Evolutionary conservation across 2,329 filamentous ascomycete genomes (phyloP).

Genomic region (Setomelanomma holmii): DNA sequence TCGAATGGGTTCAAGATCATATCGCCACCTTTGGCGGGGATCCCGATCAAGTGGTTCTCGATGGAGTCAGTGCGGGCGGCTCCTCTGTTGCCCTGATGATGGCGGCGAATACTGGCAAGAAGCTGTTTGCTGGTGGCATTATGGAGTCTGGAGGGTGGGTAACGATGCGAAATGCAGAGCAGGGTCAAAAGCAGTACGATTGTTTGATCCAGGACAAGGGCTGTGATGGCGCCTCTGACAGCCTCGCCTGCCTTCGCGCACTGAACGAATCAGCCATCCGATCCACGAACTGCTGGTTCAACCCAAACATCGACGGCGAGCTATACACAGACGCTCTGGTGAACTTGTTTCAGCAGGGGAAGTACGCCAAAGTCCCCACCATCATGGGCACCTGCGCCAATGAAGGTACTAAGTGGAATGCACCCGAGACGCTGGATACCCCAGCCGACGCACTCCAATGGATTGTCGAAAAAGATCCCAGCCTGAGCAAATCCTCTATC

Average conservation of each 20-base stretch:
- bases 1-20: slow-evolving; percentile 73
- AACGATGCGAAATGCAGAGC: slow-evolving; percentile 54
- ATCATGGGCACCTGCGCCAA: slow-evolving; percentile 66
- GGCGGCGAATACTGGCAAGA: slow-evolving; percentile 49
- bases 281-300: slow-evolving; percentile 50
- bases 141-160: slow-evolving; percentile 63
- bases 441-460: slow-evolving; percentile 61
- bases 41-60: slow-evolving; percentile 70
- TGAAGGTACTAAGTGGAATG: slow-evolving; percentile 67
- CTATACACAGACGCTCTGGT: slow-evolving; percentile 61
- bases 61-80: slow-evolving; percentile 73
- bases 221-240: slow-evolving; percentile 51
- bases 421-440: slow-evolving; percentile 58
- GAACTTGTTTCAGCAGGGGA: slow-evolving; percentile 55
- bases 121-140: slow-evolving; percentile 61
- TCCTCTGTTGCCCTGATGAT: slow-evolving; percentile 37
- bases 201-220: slow-evolving; percentile 58
- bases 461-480: slow-evolving; percentile 65
- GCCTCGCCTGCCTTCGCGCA: slow-evolving; percentile 57
- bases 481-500: slow-evolving; percentile 60
- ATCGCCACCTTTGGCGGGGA: slow-evolving; percentile 73
- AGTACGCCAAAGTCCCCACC: slow-evolving; percentile 60
- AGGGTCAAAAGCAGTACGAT: slow-evolving; percentile 62
- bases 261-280: slow-evolving; percentile 56
- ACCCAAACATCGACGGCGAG: slow-evolving; percentile 59